Evolutionary conservation across 2,329 filamentous ascomycete species (phyloP).

Genomic region (Diplocarpon rosae): DNA sequence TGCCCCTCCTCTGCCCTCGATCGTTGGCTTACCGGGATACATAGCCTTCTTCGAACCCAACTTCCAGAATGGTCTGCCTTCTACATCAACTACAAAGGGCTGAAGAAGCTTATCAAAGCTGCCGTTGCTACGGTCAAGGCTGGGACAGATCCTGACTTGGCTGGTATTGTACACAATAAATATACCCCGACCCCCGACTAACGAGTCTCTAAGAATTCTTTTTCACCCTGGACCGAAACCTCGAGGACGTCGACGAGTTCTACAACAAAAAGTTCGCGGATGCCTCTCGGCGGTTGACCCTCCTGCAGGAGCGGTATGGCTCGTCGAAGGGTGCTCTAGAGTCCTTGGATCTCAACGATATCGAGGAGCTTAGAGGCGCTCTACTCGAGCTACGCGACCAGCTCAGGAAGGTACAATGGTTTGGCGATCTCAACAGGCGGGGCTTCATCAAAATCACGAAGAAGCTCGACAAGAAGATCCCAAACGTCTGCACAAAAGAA

Average conservation of each 20-base stretch:
- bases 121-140: constrained; percentile 53
- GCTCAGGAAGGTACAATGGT: constrained; percentile 89
- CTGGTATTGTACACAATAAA: constrained; percentile 47
- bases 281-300: constrained; percentile 68
- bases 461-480: constrained; percentile 93
- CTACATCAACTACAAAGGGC: constrained; percentile 81
- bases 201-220: constrained; percentile 65
- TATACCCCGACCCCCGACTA: constrained; percentile 3
- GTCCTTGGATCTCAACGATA: constrained; percentile 74
- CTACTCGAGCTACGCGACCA: constrained; percentile 80
- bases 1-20: neutral
- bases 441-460: constrained; percentile 99
- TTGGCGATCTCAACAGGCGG: constrained; percentile 88
- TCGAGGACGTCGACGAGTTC: constrained; percentile 92
- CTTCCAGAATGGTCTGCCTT: constrained; percentile 76
- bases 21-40: neutral
- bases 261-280: constrained; percentile 95
- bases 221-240: constrained; percentile 89
- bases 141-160: constrained; percentile 73
- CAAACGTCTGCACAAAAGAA: constrained; percentile 64
- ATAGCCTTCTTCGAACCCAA: constrained; percentile 67
- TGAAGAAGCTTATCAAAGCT: constrained; percentile 90
- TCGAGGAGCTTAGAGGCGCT: constrained; percentile 82
- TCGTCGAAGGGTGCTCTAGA: constrained; percentile 56
- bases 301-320: constrained; percentile 82